Percentiles rank a stretch among this genome's conserved stretches.
phyloP scores from a whole-genome alignment of 2,329 filamentous ascomycete genomes.

The Elsinoe arachidis region DNA sequence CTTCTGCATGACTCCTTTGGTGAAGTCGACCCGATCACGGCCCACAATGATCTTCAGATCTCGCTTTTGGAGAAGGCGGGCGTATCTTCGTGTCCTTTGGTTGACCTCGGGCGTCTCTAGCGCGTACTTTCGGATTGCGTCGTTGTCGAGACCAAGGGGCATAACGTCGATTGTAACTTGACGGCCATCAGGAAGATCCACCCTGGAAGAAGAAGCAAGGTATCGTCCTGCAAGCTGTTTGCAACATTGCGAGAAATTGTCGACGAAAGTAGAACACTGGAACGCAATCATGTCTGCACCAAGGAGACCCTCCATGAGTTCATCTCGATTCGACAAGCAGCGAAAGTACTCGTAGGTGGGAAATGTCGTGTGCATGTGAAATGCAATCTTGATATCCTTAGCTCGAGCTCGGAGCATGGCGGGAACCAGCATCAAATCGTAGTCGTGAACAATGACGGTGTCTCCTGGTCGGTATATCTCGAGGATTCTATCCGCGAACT shows the following conservation, averaged over 20 bases:
- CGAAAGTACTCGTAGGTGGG: constrained; percentile 93
- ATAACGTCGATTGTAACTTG: constrained; percentile 89
- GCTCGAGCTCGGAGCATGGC: constrained; percentile 78
- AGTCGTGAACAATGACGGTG: constrained; percentile 87
- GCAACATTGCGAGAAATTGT: constrained; percentile 91
- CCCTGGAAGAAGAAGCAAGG: constrained; percentile 78
- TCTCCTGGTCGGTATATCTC: constrained; percentile 88
- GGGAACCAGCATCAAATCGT: constrained; percentile 82
- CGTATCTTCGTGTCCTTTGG: constrained; percentile 64
- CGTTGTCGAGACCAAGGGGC: constrained; percentile 89
- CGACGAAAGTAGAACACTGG: constrained; percentile 89
- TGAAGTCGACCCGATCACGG: constrained; percentile 84
- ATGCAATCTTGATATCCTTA: constrained; percentile 85
- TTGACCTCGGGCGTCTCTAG: constrained; percentile 50
- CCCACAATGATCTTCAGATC: constrained; percentile 94
- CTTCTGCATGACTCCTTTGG: constrained; percentile 91
- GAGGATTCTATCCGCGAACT: constrained; percentile 82
- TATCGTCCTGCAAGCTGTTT: constrained; percentile 52
- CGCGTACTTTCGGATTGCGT: constrained; percentile 64
- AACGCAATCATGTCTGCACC: constrained; percentile 91
- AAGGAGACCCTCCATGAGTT: constrained; percentile 80
- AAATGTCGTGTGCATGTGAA: constrained; percentile 90
- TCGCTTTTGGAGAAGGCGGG: constrained; percentile 49
- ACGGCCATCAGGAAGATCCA: constrained; percentile 72
- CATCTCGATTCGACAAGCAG: constrained; percentile 78